These are phyloP conservation scores for Fusarium torreyae DNA, from an alignment of 2,329 filamentous ascomycete species.

Conservation along the genomic window DNA sequence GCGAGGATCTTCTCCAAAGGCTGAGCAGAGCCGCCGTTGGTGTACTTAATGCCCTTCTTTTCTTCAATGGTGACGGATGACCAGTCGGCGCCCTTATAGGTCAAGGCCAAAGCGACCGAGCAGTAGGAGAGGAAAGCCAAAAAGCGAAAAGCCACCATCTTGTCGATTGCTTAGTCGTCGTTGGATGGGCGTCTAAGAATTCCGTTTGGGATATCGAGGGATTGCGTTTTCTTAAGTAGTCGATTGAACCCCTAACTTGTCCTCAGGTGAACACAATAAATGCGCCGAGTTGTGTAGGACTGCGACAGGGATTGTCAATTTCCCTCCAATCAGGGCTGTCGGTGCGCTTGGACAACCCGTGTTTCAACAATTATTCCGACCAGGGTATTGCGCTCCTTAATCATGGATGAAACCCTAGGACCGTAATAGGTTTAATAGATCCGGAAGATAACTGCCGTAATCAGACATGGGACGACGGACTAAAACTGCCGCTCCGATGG, in stretches of 20 bases:
- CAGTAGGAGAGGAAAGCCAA: constrained; percentile 34
- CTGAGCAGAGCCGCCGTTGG: constrained; percentile 66
- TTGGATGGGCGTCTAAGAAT: not conserved
- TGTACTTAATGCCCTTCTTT: constrained; percentile 72
- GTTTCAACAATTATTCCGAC: constrained; percentile 24
- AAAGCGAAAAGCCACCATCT: constrained; percentile 33
- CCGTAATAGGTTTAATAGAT: not conserved
- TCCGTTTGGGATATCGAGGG: not conserved
- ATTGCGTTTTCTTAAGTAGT: constrained; percentile 15
- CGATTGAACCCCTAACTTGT: not conserved
- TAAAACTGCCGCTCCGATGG: not conserved
- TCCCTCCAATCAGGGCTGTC: constrained; percentile 25
- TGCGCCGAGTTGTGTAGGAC: constrained; percentile 10
- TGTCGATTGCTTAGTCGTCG: not conserved
- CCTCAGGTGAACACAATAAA: not conserved
- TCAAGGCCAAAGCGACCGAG: constrained; percentile 60
- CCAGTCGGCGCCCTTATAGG: constrained; percentile 79
- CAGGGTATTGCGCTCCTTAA: constrained; percentile 15
- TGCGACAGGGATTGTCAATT: not conserved
- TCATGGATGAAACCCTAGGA: constrained; percentile 20
- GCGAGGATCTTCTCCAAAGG: constrained; percentile 75
- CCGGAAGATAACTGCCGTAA: constrained; percentile 9
- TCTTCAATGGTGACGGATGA: constrained; percentile 78
- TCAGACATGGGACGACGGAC: constrained; percentile 6
- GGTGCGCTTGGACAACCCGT: fast-evolving